A percentile compares a stretch with the other conserved stretches of the same genome.
These are phyloP conservation scores for Debaryomycetaceae sp. DNA, from an alignment of 1,139 yeast genomes.

Conservation along the genomic window DNA sequence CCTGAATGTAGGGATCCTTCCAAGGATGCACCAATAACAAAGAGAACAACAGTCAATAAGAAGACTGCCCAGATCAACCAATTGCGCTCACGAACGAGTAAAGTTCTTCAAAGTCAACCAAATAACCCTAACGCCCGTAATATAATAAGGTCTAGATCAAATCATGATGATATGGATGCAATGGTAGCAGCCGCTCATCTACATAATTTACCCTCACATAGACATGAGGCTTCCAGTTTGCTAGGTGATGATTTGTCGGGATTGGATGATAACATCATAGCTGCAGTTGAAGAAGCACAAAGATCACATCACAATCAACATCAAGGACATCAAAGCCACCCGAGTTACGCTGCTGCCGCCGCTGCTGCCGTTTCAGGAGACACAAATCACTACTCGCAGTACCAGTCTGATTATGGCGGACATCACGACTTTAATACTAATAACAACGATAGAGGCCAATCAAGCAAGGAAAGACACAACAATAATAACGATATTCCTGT, in stretches of 20 bases:
- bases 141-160: slow-evolving; percentile 17
- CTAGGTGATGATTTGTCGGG: slow-evolving; percentile 39
- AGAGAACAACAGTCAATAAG: slow-evolving; percentile 21
- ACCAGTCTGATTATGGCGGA: slow-evolving; percentile 15
- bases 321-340: slow-evolving; percentile 14
- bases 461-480: slow-evolving; percentile 13
- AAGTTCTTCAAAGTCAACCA: slow-evolving; percentile 15
- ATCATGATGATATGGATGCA: slow-evolving; percentile 30
- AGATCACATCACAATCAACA: slow-evolving; percentile 27
- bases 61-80: slow-evolving; percentile 11
- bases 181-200: slow-evolving; percentile 35
- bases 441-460: slow-evolving; percentile 2
- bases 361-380: slow-evolving; percentile 33
- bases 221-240: slow-evolving; percentile 27
- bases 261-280: slow-evolving; percentile 55
- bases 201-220: slow-evolving; percentile 27
- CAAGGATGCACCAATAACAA: slow-evolving; percentile 29
- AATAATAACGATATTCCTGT: slow-evolving; percentile 38
- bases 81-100: slow-evolving; percentile 10
- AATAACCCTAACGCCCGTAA: slow-evolving; percentile 23
- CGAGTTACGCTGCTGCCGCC: slow-evolving; percentile 41
- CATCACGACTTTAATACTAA: slow-evolving; percentile 19
- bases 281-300: slow-evolving; percentile 67
- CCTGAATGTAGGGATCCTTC: slow-evolving; percentile 58
- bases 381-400: slow-evolving; percentile 16